Evolutionary conservation across 768 basidiomycete genomes (phyloP).

Genomic region (Mycena rosella): DNA sequence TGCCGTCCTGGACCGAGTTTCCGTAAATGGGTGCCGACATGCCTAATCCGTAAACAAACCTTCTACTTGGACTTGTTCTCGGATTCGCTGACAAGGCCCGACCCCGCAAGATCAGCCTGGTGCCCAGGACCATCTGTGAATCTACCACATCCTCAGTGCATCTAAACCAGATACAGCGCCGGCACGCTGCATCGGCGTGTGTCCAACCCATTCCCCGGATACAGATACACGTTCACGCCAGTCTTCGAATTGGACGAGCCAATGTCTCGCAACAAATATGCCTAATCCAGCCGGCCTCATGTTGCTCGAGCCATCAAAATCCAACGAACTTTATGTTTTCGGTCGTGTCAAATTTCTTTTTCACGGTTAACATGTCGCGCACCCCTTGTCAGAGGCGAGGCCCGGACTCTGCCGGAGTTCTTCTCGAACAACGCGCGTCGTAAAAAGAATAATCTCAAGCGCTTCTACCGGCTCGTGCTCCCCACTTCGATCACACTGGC

Average conservation of each 20-base stretch:
- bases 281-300: slow-evolving; percentile 68
- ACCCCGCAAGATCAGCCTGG: slow-evolving; percentile 34
- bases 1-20: slow-evolving; percentile 23
- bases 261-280: slow-evolving; percentile 64
- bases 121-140: slow-evolving; percentile 35
- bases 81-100: slow-evolving; percentile 32
- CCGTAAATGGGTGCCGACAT: slow-evolving; percentile 31
- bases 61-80: background rate
- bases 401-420: slow-evolving; percentile 37
- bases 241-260: slow-evolving; percentile 60
- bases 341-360: slow-evolving; percentile 34
- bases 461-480: slow-evolving; percentile 73
- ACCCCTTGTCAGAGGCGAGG: slow-evolving; percentile 30
- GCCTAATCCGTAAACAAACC: slow-evolving; percentile 42
- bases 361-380: slow-evolving; percentile 25
- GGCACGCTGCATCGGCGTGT: slow-evolving; percentile 75
- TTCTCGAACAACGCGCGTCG: slow-evolving; percentile 29
- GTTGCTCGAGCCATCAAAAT: slow-evolving; percentile 37
- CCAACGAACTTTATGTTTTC: slow-evolving; percentile 35
- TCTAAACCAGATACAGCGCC: slow-evolving; percentile 68
- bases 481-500: slow-evolving; percentile 73
- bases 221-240: slow-evolving; percentile 71
- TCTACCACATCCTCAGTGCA: slow-evolving; percentile 67
- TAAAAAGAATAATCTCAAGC: slow-evolving; percentile 57
- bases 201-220: slow-evolving; percentile 73